These are phyloP conservation scores for Coniochaeta hoffmannii DNA, from an alignment of 2,329 filamentous ascomycete genomes.

Conservation along the genomic window DNA sequence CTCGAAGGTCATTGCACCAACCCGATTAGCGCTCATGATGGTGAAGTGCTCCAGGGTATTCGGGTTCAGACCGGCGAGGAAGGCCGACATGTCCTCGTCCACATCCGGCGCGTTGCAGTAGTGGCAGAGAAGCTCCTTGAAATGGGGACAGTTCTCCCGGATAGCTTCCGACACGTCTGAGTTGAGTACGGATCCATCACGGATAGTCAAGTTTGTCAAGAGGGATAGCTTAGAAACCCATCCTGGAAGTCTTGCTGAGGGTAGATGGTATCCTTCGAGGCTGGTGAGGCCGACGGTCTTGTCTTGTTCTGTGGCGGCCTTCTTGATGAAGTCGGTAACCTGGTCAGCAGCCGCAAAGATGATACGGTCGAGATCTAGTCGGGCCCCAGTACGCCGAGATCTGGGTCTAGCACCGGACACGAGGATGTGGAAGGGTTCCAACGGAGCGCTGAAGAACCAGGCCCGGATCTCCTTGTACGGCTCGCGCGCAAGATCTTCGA, in stretches of 20 bases:
- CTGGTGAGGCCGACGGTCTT: conserved; percentile 46
- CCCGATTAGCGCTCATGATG: conserved; percentile 45
- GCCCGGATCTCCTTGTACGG: conserved; percentile 14
- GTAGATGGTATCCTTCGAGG: conserved; percentile 44
- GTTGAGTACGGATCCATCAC: conserved; percentile 52
- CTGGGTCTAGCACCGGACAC: conserved; percentile 10
- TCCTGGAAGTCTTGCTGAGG: conserved; percentile 40
- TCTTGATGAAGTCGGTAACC: conserved; percentile 43
- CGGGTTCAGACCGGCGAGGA: conserved; percentile 46
- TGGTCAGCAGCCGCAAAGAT: conserved; percentile 45
- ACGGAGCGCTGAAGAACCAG: conserved; percentile 31
- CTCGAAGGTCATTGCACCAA: conserved; percentile 46
- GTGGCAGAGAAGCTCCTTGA: conserved; percentile 53
- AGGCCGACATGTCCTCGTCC: conserved; percentile 50
- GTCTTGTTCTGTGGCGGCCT: conserved; percentile 29
- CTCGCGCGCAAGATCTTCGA: conserved; percentile 39
- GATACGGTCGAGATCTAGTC: conserved; percentile 27
- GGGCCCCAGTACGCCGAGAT: conserved; percentile 9
- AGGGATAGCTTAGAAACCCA: conserved; percentile 54
- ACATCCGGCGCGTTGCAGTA: conserved; percentile 33
- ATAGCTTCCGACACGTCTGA: conserved; percentile 47
- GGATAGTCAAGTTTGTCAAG: conserved; percentile 51
- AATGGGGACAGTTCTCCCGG: conserved; percentile 49
- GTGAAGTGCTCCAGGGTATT: conserved; percentile 53
- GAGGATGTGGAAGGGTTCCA: conserved; percentile 14